Conservation (phyloP, 148 eudicot species). For the Camellia lanceoleosa region DNA sequence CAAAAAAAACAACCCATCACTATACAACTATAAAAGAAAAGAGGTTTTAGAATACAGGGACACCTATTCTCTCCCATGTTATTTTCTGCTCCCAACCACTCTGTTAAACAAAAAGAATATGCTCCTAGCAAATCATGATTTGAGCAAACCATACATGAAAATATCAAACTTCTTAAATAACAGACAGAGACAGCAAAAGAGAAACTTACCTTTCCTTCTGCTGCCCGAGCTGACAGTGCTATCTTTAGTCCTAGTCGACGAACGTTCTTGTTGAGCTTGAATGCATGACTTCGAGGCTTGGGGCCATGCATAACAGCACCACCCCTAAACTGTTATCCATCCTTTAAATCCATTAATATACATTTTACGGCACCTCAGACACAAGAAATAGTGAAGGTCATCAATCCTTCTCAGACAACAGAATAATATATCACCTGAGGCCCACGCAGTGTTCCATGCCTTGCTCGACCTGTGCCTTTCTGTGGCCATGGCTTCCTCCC, state of each 20-base stretch:
- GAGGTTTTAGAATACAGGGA: background rate
- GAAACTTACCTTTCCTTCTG: slow-evolving; percentile 88
- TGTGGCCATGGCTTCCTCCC: slow-evolving; percentile 87
- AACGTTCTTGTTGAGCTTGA: slow-evolving; percentile 88
- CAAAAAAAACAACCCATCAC: background rate
- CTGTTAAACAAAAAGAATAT: background rate
- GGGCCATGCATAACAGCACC: slow-evolving; percentile 92
- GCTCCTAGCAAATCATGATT: background rate
- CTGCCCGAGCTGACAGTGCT: slow-evolving; percentile 96
- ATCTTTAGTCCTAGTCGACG: slow-evolving; percentile 83
- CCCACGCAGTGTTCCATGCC: slow-evolving; percentile 86
- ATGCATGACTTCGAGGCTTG: slow-evolving; percentile 89
- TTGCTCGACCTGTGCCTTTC: slow-evolving; percentile 86
- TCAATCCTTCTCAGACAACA: slow-evolving; percentile 1
- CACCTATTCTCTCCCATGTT: background rate
- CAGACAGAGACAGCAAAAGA: slow-evolving; percentile 7
- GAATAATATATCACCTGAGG: slow-evolving; percentile 56
- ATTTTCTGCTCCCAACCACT: background rate
- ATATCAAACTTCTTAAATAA: background rate
- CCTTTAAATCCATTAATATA: slow-evolving; percentile 13
- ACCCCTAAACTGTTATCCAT: slow-evolving; percentile 68
- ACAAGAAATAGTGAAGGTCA: slow-evolving; percentile 9
- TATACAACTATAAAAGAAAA: background rate
- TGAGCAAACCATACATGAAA: background rate
- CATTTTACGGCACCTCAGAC: background rate